A percentile compares a stretch with the other conserved stretches of the same genome.
These are phyloP conservation scores for Talaromyces proteolyticus DNA, from an alignment of 495 filamentous ascomycete species.

Conservation along the genomic window DNA sequence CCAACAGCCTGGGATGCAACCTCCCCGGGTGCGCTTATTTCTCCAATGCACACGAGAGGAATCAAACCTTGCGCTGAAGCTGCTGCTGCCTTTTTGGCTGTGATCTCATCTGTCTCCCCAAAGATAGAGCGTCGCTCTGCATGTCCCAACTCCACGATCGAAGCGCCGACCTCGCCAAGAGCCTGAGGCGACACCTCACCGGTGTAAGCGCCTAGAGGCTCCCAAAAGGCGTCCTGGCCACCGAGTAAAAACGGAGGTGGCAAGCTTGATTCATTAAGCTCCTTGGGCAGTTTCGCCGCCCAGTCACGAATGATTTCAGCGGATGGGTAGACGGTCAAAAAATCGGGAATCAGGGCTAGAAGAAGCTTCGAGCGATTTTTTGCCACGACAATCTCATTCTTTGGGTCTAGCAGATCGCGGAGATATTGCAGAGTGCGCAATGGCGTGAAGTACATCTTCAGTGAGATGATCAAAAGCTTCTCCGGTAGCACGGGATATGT, in stretches of 20 bases:
- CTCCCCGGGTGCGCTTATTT: slow-evolving; percentile 43
- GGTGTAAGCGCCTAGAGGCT: slow-evolving; percentile 60
- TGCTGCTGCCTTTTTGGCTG: slow-evolving; percentile 61
- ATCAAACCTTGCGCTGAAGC: slow-evolving; percentile 61
- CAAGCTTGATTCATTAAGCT: slow-evolving; percentile 11
- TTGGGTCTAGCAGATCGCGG: slow-evolving; percentile 43
- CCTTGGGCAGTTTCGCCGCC: slow-evolving; percentile 21
- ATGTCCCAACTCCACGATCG: slow-evolving; percentile 72
- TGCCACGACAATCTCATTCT: slow-evolving; percentile 29
- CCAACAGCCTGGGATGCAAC: slow-evolving; percentile 47
- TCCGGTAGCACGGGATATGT: slow-evolving; percentile 46
- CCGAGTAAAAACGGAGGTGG: slow-evolving; percentile 52
- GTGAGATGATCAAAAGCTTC: slow-evolving; percentile 69
- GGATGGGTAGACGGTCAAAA: slow-evolving; percentile 57
- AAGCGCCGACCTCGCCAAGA: slow-evolving; percentile 57
- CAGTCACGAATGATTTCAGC: slow-evolving; percentile 41
- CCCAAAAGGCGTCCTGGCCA: slow-evolving; percentile 69
- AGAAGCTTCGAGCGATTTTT: slow-evolving; percentile 67
- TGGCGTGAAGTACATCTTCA: slow-evolving; percentile 81
- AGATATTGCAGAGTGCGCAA: slow-evolving; percentile 58
- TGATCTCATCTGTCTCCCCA: slow-evolving; percentile 60
- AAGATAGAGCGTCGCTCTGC: slow-evolving; percentile 68
- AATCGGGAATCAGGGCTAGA: slow-evolving; percentile 77
- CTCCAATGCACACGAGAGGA: slow-evolving; percentile 77
- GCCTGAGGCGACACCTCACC: slow-evolving; percentile 69